Evolutionary conservation across 116 monocot genomes (phyloP).

Genomic region (Thalassia testudinum): DNA sequence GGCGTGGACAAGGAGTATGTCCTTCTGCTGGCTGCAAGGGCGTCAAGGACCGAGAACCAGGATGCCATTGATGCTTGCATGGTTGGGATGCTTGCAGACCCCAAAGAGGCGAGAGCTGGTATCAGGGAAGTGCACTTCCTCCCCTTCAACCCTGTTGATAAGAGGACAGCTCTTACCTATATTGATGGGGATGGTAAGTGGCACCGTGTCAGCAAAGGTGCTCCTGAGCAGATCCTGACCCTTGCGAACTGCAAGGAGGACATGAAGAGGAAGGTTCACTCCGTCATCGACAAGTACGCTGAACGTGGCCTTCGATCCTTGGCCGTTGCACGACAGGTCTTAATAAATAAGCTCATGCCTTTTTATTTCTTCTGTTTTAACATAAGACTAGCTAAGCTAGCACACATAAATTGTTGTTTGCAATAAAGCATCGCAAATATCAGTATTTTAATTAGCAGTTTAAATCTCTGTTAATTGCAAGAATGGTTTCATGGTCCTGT

Average conservation of each 20-base stretch:
- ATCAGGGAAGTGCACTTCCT: slow-evolving; percentile 86
- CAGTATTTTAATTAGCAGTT: too few species aligned
- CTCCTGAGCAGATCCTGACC: slow-evolving; percentile 80
- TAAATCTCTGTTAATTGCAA: too few species aligned
- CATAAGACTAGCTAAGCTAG: too few species aligned
- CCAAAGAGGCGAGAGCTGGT: slow-evolving; percentile 92
- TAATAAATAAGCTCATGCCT: too few species aligned
- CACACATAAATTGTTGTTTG: too few species aligned
- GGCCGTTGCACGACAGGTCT: slow-evolving; percentile 66
- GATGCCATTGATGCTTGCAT: slow-evolving; percentile 95
- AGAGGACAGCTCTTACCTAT: slow-evolving; percentile 89
- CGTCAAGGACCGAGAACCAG: slow-evolving; percentile 85
- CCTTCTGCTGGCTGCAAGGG: slow-evolving; percentile 60
- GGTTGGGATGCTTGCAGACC: slow-evolving; percentile 95
- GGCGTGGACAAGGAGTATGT: slow-evolving; percentile 74
- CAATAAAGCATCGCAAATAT: too few species aligned
- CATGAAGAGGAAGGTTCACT: slow-evolving; percentile 54
- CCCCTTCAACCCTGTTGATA: slow-evolving; percentile 92
- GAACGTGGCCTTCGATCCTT: slow-evolving; percentile 92
- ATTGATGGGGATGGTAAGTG: slow-evolving; percentile 56
- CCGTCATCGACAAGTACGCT: slow-evolving; percentile 82
- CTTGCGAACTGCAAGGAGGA: slow-evolving; percentile 79
- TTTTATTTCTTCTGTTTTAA: too few species aligned
- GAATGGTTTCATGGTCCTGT: too few species aligned
- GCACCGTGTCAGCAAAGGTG: slow-evolving; percentile 90